Evolutionary conservation across 768 basidiomycete genomes (phyloP).

Genomic region (Pulveroboletus sp.): DNA sequence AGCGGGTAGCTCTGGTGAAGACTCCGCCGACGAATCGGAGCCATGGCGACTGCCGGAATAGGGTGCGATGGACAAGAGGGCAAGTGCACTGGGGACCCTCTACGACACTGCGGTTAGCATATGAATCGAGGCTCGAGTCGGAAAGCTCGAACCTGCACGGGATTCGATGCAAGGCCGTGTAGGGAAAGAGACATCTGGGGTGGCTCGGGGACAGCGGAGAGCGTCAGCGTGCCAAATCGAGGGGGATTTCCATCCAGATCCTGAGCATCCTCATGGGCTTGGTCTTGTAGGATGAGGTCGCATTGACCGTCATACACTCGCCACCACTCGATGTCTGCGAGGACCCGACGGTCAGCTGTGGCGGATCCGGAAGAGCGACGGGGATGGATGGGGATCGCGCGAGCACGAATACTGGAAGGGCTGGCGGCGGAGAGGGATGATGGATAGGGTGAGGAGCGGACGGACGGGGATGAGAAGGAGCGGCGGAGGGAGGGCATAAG

Average conservation of each 20-base stretch:
- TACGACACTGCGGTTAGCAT: constrained; percentile 25
- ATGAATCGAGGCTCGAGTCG: background rate
- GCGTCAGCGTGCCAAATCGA: constrained; percentile 27
- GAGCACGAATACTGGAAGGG: constrained; percentile 35
- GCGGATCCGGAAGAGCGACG: constrained; percentile 70
- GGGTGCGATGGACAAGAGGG: constrained; percentile 53
- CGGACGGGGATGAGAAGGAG: constrained; percentile 62
- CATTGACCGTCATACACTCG: constrained; percentile 69
- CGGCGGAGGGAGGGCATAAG: constrained; percentile 77
- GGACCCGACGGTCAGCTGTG: constrained; percentile 58
- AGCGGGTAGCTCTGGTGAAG: constrained; percentile 47
- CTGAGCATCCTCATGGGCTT: constrained; percentile 20
- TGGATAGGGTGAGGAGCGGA: constrained; percentile 66
- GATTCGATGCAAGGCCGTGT: constrained; percentile 19
- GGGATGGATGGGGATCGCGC: constrained; percentile 33
- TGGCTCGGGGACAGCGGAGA: constrained; percentile 35
- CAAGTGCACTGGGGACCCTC: constrained; percentile 40
- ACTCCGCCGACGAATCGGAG: constrained; percentile 47
- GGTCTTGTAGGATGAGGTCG: constrained; percentile 30
- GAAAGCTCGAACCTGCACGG: constrained; percentile 22
- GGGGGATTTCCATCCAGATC: constrained; percentile 9
- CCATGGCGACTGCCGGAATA: constrained; percentile 40
- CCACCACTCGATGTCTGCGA: constrained; percentile 90
- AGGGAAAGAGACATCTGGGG: constrained; percentile 32
- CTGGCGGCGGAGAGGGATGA: constrained; percentile 33